Evolutionary conservation across 805 yeast species (phyloP).

Genomic region (Metschnikowia orientalis): DNA sequence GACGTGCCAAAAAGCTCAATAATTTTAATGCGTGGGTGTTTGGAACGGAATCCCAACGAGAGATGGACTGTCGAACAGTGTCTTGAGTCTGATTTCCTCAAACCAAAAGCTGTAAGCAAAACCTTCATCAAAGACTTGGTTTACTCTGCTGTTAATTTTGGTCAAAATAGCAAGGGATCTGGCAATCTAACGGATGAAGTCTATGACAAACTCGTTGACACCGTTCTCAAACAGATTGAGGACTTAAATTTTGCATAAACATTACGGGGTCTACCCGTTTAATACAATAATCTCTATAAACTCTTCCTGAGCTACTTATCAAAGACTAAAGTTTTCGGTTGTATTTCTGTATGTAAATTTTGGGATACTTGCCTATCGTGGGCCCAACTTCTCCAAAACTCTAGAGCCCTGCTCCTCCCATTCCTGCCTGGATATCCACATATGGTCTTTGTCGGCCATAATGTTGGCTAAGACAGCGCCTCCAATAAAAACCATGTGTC

Average conservation of each 20-base stretch:
- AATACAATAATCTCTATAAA: too few species aligned
- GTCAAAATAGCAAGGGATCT: constrained; percentile 41
- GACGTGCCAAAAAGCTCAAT: constrained; percentile 66
- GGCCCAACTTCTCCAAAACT: constrained; percentile 83
- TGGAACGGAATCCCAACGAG: constrained; percentile 62
- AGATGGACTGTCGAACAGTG: constrained; percentile 65
- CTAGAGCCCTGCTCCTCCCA: constrained; percentile 97
- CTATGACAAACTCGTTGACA: constrained; percentile 41
- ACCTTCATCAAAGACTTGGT: constrained; percentile 65
- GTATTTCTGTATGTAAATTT: too few species aligned
- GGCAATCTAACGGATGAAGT: constrained; percentile 37
- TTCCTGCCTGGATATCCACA: constrained; percentile 95
- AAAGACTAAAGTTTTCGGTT: too few species aligned
- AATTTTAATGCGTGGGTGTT: constrained; percentile 67
- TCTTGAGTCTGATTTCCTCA: constrained; percentile 59
- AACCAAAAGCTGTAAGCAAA: constrained; percentile 69
- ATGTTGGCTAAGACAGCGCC: constrained; percentile 97
- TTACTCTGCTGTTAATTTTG: constrained; percentile 72
- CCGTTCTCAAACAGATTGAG: constrained; percentile 52
- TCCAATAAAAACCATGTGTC: constrained; percentile 97
- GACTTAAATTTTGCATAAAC: constrained; percentile 31
- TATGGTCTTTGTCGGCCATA: constrained; percentile 97
- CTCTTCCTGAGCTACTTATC: too few species aligned
- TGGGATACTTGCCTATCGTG: constrained; percentile 67
- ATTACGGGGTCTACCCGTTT: too few species aligned